phyloP scores from a whole-genome alignment of 352 stramenopile genomes.

The Pythium rhizo-oryzae region DNA sequence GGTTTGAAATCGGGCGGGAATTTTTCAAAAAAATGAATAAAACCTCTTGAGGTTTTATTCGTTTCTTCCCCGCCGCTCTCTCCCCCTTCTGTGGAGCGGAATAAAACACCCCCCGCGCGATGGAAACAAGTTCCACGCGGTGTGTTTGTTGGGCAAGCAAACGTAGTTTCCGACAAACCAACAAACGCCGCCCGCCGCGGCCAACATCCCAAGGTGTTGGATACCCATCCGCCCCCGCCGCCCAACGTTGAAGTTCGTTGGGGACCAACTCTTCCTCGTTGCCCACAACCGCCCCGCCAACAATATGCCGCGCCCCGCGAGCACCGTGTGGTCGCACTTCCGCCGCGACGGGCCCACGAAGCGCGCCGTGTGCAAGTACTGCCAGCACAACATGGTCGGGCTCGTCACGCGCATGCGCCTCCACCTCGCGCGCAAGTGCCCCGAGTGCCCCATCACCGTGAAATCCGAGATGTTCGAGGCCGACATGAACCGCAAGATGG shows the following conservation, averaged over 20 bases:
- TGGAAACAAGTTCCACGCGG: too few relatives aligned
- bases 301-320: constrained; percentile 58
- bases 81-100: constrained; percentile 6
- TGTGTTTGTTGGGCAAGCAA: background rate
- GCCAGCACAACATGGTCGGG: constrained; percentile 73
- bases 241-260: constrained; percentile 4
- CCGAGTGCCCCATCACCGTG: constrained; percentile 46
- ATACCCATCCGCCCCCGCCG: background rate
- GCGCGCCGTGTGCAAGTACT: constrained; percentile 78
- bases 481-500: constrained; percentile 45
- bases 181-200: background rate
- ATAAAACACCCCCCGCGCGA: constrained; percentile 27
- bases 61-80: background rate
- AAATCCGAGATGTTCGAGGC: constrained; percentile 54
- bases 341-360: constrained; percentile 55
- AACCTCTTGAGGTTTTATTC: constrained; percentile 7
- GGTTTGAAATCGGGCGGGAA: background rate
- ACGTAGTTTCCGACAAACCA: background rate
- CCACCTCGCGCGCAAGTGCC: constrained; percentile 64
- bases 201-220: too few relatives aligned
- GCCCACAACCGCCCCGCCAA: too few relatives aligned
- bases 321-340: constrained; percentile 67
- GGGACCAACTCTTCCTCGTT: background rate
- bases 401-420: constrained; percentile 68
- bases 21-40: constrained; percentile 6